Base-by-base conservation (phyloP, 2,329 filamentous ascomycete species). In the Aspergillus quadricinctus region DNA sequence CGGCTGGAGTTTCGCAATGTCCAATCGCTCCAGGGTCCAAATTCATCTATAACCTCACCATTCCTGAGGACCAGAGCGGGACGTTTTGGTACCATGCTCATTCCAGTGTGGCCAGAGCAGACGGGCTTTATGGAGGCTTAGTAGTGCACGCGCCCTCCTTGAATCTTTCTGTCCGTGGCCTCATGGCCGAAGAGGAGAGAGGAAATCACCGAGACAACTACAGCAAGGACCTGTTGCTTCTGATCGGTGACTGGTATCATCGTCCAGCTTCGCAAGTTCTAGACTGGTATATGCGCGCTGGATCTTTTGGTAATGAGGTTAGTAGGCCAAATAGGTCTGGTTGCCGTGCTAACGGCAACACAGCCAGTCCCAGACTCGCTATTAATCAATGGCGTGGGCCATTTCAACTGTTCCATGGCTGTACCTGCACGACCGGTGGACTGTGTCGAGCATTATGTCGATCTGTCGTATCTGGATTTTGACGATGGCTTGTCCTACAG, bases 1-100 rank as follows among this genome's bases (percentile, higher is more conserved):
- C 87, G 0, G 73, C 76, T 0, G 80, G 81, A 49, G 83, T 89
- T 27, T 83, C 86, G 1, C 89, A 92, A 68, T 90, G 87, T 61
- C 69, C 80, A 1, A 87, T 92, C 55, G 4, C 79, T 0, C 81
- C 88, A 0, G 88, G 88, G 3, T 73, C 75, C 8, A 64, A 62
- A n/a, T 77, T 76, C 57, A 65, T 69, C 45, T 78, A 78, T 56
- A 68, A 74, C 29, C 66, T 80, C 64, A 75, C 70, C 7, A 71
- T 75, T 35, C 66, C 72, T 1, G 48, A 59, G 8, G 60, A 71
- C 37, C 75, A 78, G 59, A 71, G 69, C 52, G 77, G 77, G 4
- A 79, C 77, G 1, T 80, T 77, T 57, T 81, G 79, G 79, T 81
- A 75, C 48, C 79, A 81, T 66, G 73, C 77, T 3, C 78, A 81